Evolutionary conservation across 78 protist species (phyloP).

Genomic region (Dictyostelium intermedium): DNA sequence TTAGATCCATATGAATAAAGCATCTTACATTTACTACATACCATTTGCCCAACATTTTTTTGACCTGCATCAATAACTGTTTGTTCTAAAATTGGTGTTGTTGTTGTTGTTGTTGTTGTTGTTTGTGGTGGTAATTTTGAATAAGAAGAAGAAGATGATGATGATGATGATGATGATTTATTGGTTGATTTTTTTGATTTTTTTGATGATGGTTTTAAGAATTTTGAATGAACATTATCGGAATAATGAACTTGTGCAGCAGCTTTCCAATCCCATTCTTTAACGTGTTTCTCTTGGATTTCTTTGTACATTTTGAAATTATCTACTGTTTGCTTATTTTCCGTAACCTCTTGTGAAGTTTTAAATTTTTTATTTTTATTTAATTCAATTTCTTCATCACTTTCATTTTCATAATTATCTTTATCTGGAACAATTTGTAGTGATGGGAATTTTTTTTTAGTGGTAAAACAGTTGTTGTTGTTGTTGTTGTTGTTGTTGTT

Average conservation of each 20-base stretch:
- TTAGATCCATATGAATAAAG: slow-evolving; percentile 18
- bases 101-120: not conserved
- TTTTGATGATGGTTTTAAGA: slow-evolving; percentile 5
- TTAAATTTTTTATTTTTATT: not conserved
- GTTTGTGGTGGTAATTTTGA: not conserved
- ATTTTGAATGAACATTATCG: not conserved
- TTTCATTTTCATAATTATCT: not conserved
- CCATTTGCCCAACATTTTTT: slow-evolving; percentile 37
- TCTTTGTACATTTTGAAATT: not conserved
- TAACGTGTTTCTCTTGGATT: not conserved
- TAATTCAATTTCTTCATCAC: not conserved
- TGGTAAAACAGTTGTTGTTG: not conserved
- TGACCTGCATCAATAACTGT: slow-evolving; percentile 60
- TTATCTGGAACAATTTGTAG: not conserved
- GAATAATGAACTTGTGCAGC: slow-evolving; percentile 24
- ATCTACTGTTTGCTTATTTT: not conserved
- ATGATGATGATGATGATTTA: not conserved
- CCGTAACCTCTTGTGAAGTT: not conserved
- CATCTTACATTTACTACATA: slow-evolving; percentile 68
- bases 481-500: not conserved
- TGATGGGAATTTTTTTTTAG: not conserved
- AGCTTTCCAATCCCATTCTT: slow-evolving; percentile 73
- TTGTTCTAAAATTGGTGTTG: slow-evolving; percentile 33
- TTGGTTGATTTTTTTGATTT: not conserved
- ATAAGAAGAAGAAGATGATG: no score